A percentile compares a stretch with the other conserved stretches of the same genome.
Conservation (phyloP, 768 basidiomycete species). For the Coprinellus aureogranulatus region DNA sequence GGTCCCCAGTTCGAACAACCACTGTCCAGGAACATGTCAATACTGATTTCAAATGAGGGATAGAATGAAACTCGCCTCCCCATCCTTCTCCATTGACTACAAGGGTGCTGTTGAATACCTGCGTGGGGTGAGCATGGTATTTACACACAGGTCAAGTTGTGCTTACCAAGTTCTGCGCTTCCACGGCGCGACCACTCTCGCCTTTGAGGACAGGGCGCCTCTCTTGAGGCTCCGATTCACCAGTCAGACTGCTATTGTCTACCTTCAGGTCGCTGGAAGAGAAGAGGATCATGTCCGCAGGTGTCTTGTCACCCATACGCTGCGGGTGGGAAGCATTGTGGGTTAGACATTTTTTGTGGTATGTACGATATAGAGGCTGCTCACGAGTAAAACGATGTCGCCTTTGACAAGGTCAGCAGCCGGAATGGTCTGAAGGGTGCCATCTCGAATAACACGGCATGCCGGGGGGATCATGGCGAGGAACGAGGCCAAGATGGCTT, state of each 20-base stretch:
- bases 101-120: slow-evolving; percentile 72
- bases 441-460: slow-evolving; percentile 61
- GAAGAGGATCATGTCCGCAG: slow-evolving; percentile 63
- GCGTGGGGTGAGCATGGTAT: background rate
- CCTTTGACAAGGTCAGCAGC: slow-evolving; percentile 65
- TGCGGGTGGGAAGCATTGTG: too few species aligned
- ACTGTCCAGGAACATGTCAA: slow-evolving; percentile 31
- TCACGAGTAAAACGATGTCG: slow-evolving; percentile 61
- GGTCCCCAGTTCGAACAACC: slow-evolving; percentile 65
- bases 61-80: slow-evolving; percentile 47
- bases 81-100: slow-evolving; percentile 72
- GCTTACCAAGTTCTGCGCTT: slow-evolving; percentile 62
- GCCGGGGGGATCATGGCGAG: slow-evolving; percentile 72
- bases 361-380: slow-evolving; percentile 17
- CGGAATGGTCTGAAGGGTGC: slow-evolving; percentile 51
- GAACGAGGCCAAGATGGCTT: slow-evolving; percentile 70
- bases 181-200: slow-evolving; percentile 46
- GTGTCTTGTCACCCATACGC: slow-evolving; percentile 70
- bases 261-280: slow-evolving; percentile 63
- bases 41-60: background rate
- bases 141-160: background rate
- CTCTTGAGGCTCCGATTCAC: slow-evolving; percentile 70
- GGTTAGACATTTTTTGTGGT: too few species aligned
- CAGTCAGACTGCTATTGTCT: slow-evolving; percentile 69
- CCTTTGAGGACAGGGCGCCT: slow-evolving; percentile 49